A percentile compares a stretch with the other conserved stretches of the same genome.
Conservation (phyloP, 2,329 filamentous ascomycete genomes). For the Phialophora expanda region DNA sequence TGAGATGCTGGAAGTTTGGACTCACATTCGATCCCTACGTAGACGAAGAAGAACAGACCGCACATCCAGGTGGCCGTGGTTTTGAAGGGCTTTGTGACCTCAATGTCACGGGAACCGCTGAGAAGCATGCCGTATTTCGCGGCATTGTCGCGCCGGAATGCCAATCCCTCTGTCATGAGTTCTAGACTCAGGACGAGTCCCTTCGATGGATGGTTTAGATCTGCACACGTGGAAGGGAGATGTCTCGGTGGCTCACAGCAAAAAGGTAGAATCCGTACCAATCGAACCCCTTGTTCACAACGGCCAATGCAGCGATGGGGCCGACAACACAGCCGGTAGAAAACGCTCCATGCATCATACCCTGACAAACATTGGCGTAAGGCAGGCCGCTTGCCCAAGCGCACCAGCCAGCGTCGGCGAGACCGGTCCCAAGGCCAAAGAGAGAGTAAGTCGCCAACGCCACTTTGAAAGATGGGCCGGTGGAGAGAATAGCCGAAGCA, state of each 20-base stretch:
- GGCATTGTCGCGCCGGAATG: constrained; percentile 49
- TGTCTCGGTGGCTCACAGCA: constrained; percentile 43
- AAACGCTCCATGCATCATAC: constrained; percentile 51
- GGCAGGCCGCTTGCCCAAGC: constrained; percentile 52
- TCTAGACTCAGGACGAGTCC: constrained; percentile 14
- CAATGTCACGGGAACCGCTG: neutral
- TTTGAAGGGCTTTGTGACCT: constrained; percentile 20
- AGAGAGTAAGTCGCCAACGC: constrained; percentile 44
- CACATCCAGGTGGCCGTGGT: constrained; percentile 49
- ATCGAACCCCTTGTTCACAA: constrained; percentile 38
- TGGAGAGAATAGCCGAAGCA: constrained; percentile 41
- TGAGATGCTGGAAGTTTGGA: constrained; percentile 8
- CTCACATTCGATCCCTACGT: constrained; percentile 51
- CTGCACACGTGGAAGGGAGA: neutral
- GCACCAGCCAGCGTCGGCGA: constrained; percentile 54
- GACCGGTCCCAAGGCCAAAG: constrained; percentile 48
- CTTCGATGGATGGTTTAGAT: constrained; percentile 6
- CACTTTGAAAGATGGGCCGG: constrained; percentile 43
- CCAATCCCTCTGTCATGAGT: constrained; percentile 40
- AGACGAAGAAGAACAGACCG: constrained; percentile 52
- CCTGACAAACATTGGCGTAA: constrained; percentile 49
- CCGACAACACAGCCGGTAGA: constrained; percentile 49
- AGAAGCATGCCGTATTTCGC: constrained; percentile 39
- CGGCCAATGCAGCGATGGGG: constrained; percentile 45
- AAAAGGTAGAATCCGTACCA: constrained; percentile 52